These are phyloP conservation scores for Cochlearia excelsa DNA, from an alignment of 345 rosid species.

Conservation along the genomic window DNA sequence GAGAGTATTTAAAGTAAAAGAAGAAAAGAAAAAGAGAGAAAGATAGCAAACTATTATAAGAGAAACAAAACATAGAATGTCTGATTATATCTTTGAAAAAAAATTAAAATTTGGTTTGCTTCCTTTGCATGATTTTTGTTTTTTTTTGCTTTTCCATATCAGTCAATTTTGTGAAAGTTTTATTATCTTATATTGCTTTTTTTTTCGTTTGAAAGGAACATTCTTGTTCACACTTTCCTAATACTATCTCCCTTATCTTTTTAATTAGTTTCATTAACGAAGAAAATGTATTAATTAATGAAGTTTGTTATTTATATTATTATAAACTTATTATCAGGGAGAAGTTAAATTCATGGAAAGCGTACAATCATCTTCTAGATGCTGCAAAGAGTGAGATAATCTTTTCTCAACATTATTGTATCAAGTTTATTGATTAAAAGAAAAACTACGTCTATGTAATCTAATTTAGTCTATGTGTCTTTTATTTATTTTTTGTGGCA, in stretches of 20 bases:
- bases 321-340: constrained; percentile 51
- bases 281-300: too few relatives aligned
- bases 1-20: constrained; percentile 13
- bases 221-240: not conserved
- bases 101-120: not conserved
- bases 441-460: not conserved
- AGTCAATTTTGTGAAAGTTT: constrained; percentile 25
- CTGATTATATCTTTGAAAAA: too few relatives aligned
- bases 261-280: constrained; percentile 4
- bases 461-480: not conserved
- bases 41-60: not conserved
- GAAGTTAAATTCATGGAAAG: constrained; percentile 61
- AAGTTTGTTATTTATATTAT: too few relatives aligned
- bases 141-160: not conserved
- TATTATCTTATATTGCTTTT: constrained; percentile 36
- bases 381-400: constrained; percentile 81
- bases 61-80: constrained; percentile 4
- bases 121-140: not conserved
- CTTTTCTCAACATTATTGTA: constrained; percentile 3
- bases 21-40: constrained; percentile 8
- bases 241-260: constrained; percentile 26
- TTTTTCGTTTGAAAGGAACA: constrained; percentile 20
- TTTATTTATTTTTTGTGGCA: constrained; percentile 39
- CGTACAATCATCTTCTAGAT: constrained; percentile 65
- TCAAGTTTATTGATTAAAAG: constrained; percentile 8